Conservation (phyloP, 441 rosid genomes). For the Hura crepitans region DNA sequence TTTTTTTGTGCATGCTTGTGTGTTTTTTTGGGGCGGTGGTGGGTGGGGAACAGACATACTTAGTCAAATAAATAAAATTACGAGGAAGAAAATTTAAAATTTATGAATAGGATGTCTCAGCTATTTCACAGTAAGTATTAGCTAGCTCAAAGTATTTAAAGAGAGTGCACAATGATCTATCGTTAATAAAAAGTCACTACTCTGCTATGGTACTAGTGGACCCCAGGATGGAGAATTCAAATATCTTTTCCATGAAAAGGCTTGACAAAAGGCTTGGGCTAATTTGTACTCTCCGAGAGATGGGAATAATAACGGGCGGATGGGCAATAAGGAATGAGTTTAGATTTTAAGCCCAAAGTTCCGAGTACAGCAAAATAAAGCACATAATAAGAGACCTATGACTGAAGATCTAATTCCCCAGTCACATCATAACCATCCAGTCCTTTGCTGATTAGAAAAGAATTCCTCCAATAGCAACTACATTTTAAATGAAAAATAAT, state of each 20-base stretch:
- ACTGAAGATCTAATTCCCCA: constrained; percentile 1
- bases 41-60: too few relatives aligned
- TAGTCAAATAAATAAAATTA: too few relatives aligned
- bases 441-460: not conserved
- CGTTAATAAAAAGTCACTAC: not conserved
- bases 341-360: not conserved
- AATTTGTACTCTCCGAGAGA: not conserved
- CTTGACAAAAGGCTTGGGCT: not conserved
- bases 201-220: not conserved
- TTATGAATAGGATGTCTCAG: not conserved
- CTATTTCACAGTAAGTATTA: not conserved
- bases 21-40: too few relatives aligned
- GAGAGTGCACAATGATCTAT: not conserved
- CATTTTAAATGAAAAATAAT: not conserved
- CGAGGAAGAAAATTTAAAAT: not conserved
- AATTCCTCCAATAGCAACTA: constrained; percentile 5
- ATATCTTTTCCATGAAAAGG: not conserved
- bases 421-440: not conserved
- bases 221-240: not conserved
- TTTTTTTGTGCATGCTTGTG: too few relatives aligned
- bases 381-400: not conserved
- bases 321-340: not conserved
- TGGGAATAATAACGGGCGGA: not conserved
- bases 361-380: not conserved
- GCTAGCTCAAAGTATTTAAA: not conserved